phyloP scores from a whole-genome alignment of 768 basidiomycete species.

The Pleurotus salmoneostramineus region DNA sequence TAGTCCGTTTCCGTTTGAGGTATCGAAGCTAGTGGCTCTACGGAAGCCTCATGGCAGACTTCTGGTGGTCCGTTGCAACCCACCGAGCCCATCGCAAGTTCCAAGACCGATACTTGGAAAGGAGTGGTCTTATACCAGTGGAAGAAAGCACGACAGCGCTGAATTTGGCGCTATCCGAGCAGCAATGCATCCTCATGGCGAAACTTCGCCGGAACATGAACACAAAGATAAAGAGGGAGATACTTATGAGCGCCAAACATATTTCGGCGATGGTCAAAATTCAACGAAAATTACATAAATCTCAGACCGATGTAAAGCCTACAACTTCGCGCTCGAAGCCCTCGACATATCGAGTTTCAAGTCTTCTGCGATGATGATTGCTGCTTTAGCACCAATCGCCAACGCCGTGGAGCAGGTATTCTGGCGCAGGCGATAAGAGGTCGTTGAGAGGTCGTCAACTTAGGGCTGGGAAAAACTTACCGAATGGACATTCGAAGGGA shows the following conservation, averaged over 20 bases:
- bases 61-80: background rate
- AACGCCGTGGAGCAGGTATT: slow-evolving; percentile 20
- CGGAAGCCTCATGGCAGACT: background rate
- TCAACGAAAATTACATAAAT: background rate
- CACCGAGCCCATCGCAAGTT: background rate
- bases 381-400: slow-evolving; percentile 38
- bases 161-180: background rate
- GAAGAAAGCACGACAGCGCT: background rate
- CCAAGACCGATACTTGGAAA: background rate
- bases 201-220: background rate
- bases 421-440: background rate
- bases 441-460: background rate
- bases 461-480: slow-evolving; percentile 10
- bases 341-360: background rate
- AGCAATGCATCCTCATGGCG: background rate
- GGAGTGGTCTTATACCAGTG: background rate
- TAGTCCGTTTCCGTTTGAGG: background rate
- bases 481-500: slow-evolving; percentile 31
- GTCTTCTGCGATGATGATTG: slow-evolving; percentile 41
- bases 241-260: background rate
- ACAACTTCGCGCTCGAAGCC: no score
- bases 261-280: no score
- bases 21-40: background rate
- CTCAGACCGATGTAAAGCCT: background rate
- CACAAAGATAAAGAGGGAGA: background rate